Conservation (phyloP, 2,329 filamentous ascomycete species). For the Pseudogymnoascus sp. region DNA sequence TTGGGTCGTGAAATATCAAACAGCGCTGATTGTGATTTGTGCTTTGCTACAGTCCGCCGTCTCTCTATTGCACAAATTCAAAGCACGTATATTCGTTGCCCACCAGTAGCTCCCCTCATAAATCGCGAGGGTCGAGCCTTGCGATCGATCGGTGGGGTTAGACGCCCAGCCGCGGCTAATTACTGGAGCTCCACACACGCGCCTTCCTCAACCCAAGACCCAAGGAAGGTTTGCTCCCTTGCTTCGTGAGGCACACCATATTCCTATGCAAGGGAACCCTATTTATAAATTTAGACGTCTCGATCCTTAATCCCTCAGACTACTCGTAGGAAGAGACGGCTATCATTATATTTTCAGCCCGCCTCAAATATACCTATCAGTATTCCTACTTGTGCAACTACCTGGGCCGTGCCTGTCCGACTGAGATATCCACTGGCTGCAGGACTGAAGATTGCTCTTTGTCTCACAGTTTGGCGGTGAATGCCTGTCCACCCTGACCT, state of each 20-base stretch:
- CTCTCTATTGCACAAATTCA: background rate
- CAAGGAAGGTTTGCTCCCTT: background rate
- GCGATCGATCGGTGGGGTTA: background rate
- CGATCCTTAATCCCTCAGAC: background rate
- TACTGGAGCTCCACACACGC: background rate
- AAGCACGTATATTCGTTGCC: background rate
- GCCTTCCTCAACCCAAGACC: background rate
- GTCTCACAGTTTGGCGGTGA: background rate
- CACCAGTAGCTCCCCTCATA: slow-evolving; percentile 7
- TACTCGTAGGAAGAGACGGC: background rate
- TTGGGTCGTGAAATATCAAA: background rate
- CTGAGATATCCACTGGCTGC: background rate
- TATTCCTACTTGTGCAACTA: background rate
- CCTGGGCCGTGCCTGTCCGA: background rate
- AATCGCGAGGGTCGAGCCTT: background rate
- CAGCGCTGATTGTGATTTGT: background rate
- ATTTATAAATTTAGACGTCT: background rate
- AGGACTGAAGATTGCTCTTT: background rate
- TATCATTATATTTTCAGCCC: background rate
- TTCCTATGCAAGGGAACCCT: background rate
- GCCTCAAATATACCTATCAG: background rate
- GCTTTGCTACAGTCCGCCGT: background rate
- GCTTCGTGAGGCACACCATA: background rate
- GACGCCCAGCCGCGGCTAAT: background rate
- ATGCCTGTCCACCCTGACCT: background rate